Conservation (phyloP, 305 asterid genomes). For the Solanum hybrid region DNA sequence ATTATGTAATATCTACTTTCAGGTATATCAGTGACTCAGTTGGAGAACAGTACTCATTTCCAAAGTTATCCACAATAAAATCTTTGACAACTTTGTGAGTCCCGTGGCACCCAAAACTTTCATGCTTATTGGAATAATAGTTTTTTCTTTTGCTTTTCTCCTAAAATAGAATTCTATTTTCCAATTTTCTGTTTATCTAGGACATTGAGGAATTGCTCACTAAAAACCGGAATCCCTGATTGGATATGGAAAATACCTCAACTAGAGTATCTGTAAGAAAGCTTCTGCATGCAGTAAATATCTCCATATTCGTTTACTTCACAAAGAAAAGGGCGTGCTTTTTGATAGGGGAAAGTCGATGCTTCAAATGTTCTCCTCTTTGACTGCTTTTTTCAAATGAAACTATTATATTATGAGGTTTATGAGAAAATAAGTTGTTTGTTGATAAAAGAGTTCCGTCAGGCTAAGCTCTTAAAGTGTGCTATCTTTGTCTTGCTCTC, state of each 20-base stretch:
- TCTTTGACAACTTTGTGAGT: slow-evolving; percentile 3
- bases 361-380: background rate
- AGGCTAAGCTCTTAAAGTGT: background rate
- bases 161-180: background rate
- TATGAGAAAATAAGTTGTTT: background rate
- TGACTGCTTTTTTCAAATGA: background rate
- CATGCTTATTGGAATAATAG: background rate
- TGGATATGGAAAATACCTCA: background rate
- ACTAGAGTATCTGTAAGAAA: slow-evolving; percentile 6
- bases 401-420: background rate
- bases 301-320: background rate
- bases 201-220: slow-evolving; percentile 14
- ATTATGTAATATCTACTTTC: background rate
- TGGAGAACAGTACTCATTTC: background rate
- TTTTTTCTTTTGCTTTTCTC: background rate
- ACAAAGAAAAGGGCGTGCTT: background rate
- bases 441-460: background rate
- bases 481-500: background rate
- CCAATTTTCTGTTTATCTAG: background rate
- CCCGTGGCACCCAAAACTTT: background rate
- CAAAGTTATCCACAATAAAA: background rate
- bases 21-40: slow-evolving; percentile 6
- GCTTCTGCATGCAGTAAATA: background rate
- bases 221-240: background rate
- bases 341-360: background rate